These are phyloP conservation scores for Hordeum vulgare DNA, from an alignment of 176 grass and related monocot genomes.

Conservation along the genomic window MorexV3_pseudomolecules_assembly NC_058524.1:549481976-549482475, in stretches of 20 bases:
- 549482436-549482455: not conserved
- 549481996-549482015: no score
- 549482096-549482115: not conserved
- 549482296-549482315: no score
- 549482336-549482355: not conserved
- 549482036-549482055: no score
- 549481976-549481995: no score
- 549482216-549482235: not conserved
- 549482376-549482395: not conserved
- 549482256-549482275: no score
- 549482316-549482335: no score
- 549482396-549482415: not conserved
- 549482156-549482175: not conserved
- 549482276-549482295: no score
- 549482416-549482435: not conserved
- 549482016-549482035: no score
- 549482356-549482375: no score
- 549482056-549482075: no score
- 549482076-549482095: not conserved
- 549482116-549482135: not conserved
- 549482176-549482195: not conserved
- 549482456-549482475: not conserved
- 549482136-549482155: not conserved
- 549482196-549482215: not conserved
- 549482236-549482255: no score